phyloP scores from a whole-genome alignment of 495 filamentous ascomycete species.

The Penicillium paradoxum region DNA sequence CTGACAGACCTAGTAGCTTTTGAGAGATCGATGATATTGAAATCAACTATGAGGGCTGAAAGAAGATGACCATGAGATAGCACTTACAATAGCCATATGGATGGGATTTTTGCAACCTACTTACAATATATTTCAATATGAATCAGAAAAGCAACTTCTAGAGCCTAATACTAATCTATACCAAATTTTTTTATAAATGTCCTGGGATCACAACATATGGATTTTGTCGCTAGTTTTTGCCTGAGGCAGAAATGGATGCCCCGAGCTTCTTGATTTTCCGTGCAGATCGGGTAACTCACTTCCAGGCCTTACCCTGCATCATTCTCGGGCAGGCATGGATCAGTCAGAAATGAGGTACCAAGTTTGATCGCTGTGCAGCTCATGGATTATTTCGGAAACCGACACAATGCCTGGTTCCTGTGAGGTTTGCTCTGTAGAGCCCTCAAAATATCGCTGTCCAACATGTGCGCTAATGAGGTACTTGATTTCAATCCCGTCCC shows the following conservation, averaged over 20 bases:
- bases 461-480: slow-evolving; percentile 61
- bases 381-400: slow-evolving; percentile 6
- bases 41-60: too few species aligned
- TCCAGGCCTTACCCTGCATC: not conserved
- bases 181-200: too few species aligned
- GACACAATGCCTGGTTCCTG: slow-evolving; percentile 40
- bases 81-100: too few species aligned
- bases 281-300: not conserved
- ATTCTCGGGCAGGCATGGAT: not conserved
- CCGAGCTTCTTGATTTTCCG: slow-evolving; percentile 3
- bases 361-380: not conserved
- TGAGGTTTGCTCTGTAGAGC: slow-evolving; percentile 53
- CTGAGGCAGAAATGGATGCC: not conserved
- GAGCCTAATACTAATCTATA: too few species aligned
- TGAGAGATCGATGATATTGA: too few species aligned
- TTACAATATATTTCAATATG: too few species aligned
- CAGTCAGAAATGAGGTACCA: slow-evolving; percentile 10
- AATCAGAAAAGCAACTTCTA: too few species aligned
- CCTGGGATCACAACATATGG: too few species aligned
- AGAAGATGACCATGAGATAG: too few species aligned
- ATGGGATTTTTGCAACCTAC: too few species aligned
- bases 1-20: too few species aligned
- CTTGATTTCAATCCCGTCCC: slow-evolving; percentile 6
- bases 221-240: too few species aligned
- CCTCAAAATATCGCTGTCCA: slow-evolving; percentile 62